Base-by-base conservation (phyloP, 2,329 filamentous ascomycete genomes). In the Pseudogymnoascus sp. region DNA sequence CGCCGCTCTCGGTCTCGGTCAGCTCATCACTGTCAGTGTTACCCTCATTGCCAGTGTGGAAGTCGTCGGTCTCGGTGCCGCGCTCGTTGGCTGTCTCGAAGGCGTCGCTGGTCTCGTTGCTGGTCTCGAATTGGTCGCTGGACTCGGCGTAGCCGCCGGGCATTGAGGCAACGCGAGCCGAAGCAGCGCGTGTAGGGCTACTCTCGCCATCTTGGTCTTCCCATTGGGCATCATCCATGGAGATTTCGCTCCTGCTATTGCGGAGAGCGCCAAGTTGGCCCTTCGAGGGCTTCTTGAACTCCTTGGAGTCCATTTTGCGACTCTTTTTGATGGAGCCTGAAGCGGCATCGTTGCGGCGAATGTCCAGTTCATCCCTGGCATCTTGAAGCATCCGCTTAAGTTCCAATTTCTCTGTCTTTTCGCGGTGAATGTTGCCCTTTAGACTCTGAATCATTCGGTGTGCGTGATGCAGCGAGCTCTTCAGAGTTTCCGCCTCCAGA, bases 381-480 rank as follows among this genome's bases (percentile, higher is more conserved):
- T 99, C 95, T 77, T 97, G 93, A 31, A 97, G 84, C 84, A 99
- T 91, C 65, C 93, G 89, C 77, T 91, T 93, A 62, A 97, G 84
- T 76, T 99, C 95, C 28, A 97, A 84, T 80, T 97, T 99, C 76
- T 99, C 95, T 0, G 93, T 97, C 86, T 97, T 99, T 76, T 99
- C 95, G 36, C 95, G 89, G 75, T 99, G 93, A 56, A 97, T 90
- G 71, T 93, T 96, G 74, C 89, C 92, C 76, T 96, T 92, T 69
- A 97, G 84, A 71, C 91, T 96, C 74, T 97, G 93, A 64, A 99
- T 97, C 77, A 96, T 97, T 64, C 93, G 87, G 75, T 97, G 95
- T 40, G 95, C 93, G 74, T 99, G 95, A 68, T 92, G 88, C 28
- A 97, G 82, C 25, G 93, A 97, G 62, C 93, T 96, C 78, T 95